Evolutionary conservation across 768 basidiomycete genomes (phyloP), one percentile per base, ranked within the genome.

Genomic region (Lepiota subincarnata): DNA sequence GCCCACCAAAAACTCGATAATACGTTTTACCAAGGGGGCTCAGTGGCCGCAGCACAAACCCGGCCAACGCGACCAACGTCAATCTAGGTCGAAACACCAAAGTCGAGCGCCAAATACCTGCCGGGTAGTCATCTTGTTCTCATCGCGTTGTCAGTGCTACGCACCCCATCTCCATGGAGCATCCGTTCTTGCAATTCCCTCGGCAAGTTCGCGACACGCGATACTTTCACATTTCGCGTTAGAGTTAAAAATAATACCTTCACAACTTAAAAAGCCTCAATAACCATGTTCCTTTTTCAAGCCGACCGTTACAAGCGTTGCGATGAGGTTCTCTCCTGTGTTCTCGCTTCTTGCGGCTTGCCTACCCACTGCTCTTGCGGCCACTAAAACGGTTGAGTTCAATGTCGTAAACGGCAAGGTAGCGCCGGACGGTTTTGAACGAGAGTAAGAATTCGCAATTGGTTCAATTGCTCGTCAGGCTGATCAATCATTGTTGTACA

Each of bases 341-440:
- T 34, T 46, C 11, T n/a, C 28, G 16, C 19, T 35, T 11, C 45
- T 46, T 35, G 28, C 28, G 8, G 31, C 45, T 11, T 14, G 16
- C n/a, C 4, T 34, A 16, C 45, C 28, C 4, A 34, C 28, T 3
- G 31, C 16, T 6, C n/a, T 46, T 34, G 45, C 45, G 11, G 31
- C n/a, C 13, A 46, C 45, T 16, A 6, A 18, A 35, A 35, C 28
- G 8, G 28, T 46, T 13, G 18, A n/a, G 10, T 57, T 81, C 6
- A 61, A 68, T 44, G 65, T 81, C 45, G 62, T 64, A 10, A 80
- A 80, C 62, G 66, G 64, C 41, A 55, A 65, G 11, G 73, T 82
- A 49, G 59, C 74, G 11, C 81, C 81, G 0, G 81, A 82, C 63
- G 79, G 81, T 19, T 79, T 73, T 52, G 55, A 48, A 59, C 66